A percentile compares a stretch with the other conserved stretches of the same genome.
phyloP scores from a whole-genome alignment of 2,329 filamentous ascomycete species.

The Diaporthe nobilis region DNA sequence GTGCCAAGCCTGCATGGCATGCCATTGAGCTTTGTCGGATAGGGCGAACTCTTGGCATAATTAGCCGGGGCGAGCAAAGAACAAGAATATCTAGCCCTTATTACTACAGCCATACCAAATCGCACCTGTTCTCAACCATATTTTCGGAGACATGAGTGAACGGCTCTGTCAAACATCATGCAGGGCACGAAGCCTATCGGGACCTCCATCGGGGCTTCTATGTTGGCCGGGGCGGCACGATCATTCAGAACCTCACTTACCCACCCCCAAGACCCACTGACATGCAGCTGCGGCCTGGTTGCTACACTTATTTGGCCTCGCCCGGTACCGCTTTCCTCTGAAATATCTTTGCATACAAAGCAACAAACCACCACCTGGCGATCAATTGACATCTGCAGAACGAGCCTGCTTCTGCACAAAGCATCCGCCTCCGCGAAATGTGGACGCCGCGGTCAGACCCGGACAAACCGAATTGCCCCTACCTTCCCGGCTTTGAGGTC shows the following conservation, averaged over 20 bases:
- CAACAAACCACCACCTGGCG: too few species aligned
- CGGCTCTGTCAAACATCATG: not conserved
- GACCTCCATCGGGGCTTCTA: not conserved
- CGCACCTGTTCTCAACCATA: not conserved
- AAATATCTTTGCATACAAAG: too few species aligned
- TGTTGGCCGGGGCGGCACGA: not conserved
- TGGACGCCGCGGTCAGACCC: too few species aligned
- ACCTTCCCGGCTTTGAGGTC: not conserved
- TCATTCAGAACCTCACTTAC: not conserved
- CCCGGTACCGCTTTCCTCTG: too few species aligned
- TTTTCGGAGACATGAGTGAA: too few species aligned
- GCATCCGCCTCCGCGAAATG: too few species aligned
- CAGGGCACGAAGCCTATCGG: not conserved
- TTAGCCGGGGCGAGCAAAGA: not conserved
- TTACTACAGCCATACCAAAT: not conserved
- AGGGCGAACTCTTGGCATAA: not conserved
- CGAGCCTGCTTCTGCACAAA: too few species aligned
- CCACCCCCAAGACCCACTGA: not conserved
- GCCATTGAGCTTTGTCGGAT: not conserved
- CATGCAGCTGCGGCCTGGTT: not conserved
- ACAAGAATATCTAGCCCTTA: not conserved
- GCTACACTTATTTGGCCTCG: too few species aligned
- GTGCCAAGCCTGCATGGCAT: constrained; percentile 1
- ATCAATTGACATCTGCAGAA: too few species aligned
- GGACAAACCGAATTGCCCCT: too few species aligned